Evolutionary conservation across 176 grass and related monocot genomes (phyloP), one percentile per base, ranked within the genome.

Genomic region (Stipa capillata): DNA sequence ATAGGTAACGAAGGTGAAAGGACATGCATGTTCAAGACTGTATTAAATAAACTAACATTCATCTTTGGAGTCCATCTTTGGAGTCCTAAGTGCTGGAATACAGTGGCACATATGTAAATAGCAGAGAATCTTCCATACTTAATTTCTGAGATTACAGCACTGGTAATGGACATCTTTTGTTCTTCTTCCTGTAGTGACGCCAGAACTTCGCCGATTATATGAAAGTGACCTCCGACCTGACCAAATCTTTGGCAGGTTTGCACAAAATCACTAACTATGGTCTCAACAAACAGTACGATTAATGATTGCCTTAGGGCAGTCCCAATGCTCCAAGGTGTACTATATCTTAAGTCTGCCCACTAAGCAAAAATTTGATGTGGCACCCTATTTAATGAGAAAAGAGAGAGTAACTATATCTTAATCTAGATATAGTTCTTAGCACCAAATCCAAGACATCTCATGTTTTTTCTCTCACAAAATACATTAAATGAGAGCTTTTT

Each of bases 191-290:
- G 65, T 65, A 59, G 40, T 68, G 74, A 88, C 59, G 49, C 42
- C 42, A 51, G 24, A 80, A 79, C 52, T 74, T 74, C 40, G 78
- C 32, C 56, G 75, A 85, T 20, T 66, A 44, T 80, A 43, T 61
- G 87, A 89, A 43, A 85, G 70, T 21, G 76, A 89, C 87, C 18
- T 76, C 34, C 69, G 55, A 89, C 87, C 81, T 40, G 69, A 85
- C 53, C 69, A 84, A 85, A 85, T 89, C 76, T 75, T n/a, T 41
- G n/a, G 27, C 20, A 36, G 53, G 29, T 80, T 70, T 80, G 44
- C 82, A 70, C 51, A 85, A 80, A 80, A 84, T 85, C 70, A n/a
- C 24, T 42, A 66, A 54, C 70, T 73, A 59, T 80, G 25, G 51
- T 43, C 69, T 21, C 60, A 69, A 29, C 27, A 55, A 45, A 63